Evolutionary conservation across 768 basidiomycete species (phyloP).

Genomic region (Lentinus tigrinus): DNA sequence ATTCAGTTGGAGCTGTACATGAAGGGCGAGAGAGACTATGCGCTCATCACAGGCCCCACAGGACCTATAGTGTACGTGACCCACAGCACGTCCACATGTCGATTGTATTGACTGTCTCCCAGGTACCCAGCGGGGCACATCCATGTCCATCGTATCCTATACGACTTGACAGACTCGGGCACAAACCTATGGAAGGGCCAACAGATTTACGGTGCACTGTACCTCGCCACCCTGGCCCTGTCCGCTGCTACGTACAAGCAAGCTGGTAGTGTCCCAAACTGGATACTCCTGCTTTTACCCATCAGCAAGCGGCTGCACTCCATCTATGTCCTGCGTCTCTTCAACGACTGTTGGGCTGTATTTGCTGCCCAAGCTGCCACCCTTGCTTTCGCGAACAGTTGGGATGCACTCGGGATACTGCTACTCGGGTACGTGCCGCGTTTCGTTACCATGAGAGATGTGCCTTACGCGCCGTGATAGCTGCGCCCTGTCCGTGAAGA

Average conservation of each 20-base stretch:
- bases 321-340: conserved; percentile 85
- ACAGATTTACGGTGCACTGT: conserved; percentile 74
- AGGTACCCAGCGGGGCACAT: conserved; percentile 97
- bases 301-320: conserved; percentile 94
- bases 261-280: conserved; percentile 66
- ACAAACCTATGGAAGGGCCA: conserved; percentile 64
- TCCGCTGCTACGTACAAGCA: conserved; percentile 68
- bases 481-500: conserved; percentile 87
- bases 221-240: conserved; percentile 62
- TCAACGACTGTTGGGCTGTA: conserved; percentile 92
- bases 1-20: conserved; percentile 77
- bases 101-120: background rate
- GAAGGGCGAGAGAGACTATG: conserved; percentile 82
- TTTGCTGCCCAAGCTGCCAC: conserved; percentile 66
- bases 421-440: conserved; percentile 64
- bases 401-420: conserved; percentile 61
- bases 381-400: conserved; percentile 56
- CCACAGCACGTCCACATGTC: background rate
- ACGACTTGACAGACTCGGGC: conserved; percentile 61
- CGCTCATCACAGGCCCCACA: conserved; percentile 80
- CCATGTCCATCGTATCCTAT: conserved; percentile 72
- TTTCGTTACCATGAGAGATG: background rate
- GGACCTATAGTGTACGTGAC: conserved; percentile 83
- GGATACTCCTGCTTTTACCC: conserved; percentile 67
- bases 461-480: conserved; percentile 35